Evolutionary conservation across 163 green algal species (phyloP).

Genomic region (Prototheca cutis): DNA sequence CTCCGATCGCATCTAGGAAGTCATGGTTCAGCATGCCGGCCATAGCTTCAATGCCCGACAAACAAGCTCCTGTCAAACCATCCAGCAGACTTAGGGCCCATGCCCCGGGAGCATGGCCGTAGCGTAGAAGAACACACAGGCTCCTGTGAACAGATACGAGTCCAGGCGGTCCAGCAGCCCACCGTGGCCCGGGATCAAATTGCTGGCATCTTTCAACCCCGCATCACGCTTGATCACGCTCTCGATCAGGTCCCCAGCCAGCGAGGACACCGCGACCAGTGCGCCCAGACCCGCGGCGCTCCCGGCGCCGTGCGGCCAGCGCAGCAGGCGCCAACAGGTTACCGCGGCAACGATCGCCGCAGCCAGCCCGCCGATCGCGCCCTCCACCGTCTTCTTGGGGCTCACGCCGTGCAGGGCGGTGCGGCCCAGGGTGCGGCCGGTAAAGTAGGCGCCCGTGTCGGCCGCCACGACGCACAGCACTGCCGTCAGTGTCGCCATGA

Average conservation of each 20-base stretch:
- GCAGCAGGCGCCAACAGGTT: conserved; percentile 33
- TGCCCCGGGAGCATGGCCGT: conserved; percentile 14
- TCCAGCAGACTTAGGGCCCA: too few relatives aligned
- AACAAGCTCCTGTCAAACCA: too few relatives aligned
- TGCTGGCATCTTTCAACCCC: conserved; percentile 78
- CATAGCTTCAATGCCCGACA: too few relatives aligned
- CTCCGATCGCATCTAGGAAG: too few relatives aligned
- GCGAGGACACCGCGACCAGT: conserved; percentile 70
- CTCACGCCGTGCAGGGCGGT: conserved; percentile 74
- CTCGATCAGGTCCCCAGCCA: conserved; percentile 98
- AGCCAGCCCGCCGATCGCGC: conserved; percentile 68
- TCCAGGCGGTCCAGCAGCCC: conserved; percentile 95
- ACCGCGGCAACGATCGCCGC: conserved; percentile 50
- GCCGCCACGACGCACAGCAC: conserved; percentile 81
- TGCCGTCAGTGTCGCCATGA: conserved; percentile 75
- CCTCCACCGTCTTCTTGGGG: conserved; percentile 94
- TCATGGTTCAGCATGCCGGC: too few relatives aligned
- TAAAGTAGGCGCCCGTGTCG: conserved; percentile 85
- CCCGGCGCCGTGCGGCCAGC: conserved; percentile 52
- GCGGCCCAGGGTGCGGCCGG: conserved; percentile 52
- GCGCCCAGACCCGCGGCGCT: conserved; percentile 24
- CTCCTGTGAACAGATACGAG: conserved; percentile 95
- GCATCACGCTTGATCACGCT: conserved; percentile 96
- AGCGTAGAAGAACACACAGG: conserved; percentile 71
- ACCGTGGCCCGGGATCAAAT: conserved; percentile 94